These are phyloP conservation scores for Geopyxis carbonaria DNA, from an alignment of 495 filamentous ascomycete species.

Conservation along the genomic window DNA sequence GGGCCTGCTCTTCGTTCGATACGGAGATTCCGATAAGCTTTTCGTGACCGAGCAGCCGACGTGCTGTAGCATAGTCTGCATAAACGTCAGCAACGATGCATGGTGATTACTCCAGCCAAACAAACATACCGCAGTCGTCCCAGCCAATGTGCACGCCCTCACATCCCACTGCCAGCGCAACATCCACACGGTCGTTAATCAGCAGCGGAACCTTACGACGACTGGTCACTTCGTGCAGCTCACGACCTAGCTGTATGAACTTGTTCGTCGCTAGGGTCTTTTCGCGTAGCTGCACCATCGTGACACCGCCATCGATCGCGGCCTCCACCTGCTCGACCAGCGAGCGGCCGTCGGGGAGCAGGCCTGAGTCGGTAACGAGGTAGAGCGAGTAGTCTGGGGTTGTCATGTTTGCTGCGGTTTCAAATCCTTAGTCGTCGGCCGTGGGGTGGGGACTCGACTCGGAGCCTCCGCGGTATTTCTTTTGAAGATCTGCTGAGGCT, in stretches of 20 bases:
- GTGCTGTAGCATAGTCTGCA: slow-evolving; percentile 45
- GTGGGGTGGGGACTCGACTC: no score
- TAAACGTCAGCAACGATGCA: slow-evolving; percentile 4
- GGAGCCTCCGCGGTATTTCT: no score
- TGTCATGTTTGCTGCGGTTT: no score
- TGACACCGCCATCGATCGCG: slow-evolving; percentile 67
- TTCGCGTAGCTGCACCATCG: slow-evolving; percentile 77
- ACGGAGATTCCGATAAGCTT: slow-evolving; percentile 38
- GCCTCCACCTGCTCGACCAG: slow-evolving; percentile 57
- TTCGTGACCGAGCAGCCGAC: slow-evolving; percentile 51
- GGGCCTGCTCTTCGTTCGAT: slow-evolving; percentile 15
- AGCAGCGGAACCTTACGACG: slow-evolving; percentile 59
- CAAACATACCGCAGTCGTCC: slow-evolving; percentile 63
- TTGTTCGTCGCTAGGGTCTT: slow-evolving; percentile 63
- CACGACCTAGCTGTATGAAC: slow-evolving; percentile 39
- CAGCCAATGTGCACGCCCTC: slow-evolving; percentile 92
- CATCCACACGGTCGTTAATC: slow-evolving; percentile 91
- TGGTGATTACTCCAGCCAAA: no score
- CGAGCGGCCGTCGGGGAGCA: slow-evolving; percentile 50
- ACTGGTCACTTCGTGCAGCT: slow-evolving; percentile 50
- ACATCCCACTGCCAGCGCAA: slow-evolving; percentile 66
- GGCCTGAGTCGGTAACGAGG: slow-evolving; percentile 79
- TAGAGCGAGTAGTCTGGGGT: slow-evolving; percentile 48
- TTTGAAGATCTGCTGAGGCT: no score
- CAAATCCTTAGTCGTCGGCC: no score